These are phyloP conservation scores for Triticum dicoccoides DNA, from an alignment of 176 grass and related monocot genomes.

Conservation along the genomic window DNA sequence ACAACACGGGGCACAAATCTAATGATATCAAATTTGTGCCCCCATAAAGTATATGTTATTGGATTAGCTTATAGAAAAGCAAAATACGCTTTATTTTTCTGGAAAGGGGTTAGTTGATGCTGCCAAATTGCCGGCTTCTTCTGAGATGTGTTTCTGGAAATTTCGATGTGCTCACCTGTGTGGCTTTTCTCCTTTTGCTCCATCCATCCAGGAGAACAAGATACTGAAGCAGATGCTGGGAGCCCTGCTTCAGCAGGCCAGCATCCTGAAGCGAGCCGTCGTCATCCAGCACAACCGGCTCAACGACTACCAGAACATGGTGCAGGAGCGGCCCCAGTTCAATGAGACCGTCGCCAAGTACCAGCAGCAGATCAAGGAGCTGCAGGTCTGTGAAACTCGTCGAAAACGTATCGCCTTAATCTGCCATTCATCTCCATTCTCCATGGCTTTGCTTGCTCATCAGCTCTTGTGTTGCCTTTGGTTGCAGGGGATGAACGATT, in stretches of 20 bases:
- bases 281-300: conserved; percentile 49
- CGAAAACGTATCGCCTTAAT: neutral
- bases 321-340: conserved; percentile 36
- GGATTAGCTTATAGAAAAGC: too few species aligned
- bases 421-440: neutral
- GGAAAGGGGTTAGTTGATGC: neutral
- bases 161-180: neutral
- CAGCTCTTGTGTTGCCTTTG: neutral
- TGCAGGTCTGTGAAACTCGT: conserved; percentile 32
- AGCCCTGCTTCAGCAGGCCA: conserved; percentile 40
- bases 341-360: conserved; percentile 21
- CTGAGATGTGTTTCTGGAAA: neutral
- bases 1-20: neutral
- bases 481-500: conserved; percentile 30
- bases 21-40: neutral
- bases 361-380: conserved; percentile 30
- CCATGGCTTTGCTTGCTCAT: neutral
- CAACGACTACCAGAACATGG: conserved; percentile 47
- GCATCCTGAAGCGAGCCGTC: conserved; percentile 51
- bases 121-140: neutral
- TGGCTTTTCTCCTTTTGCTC: neutral
- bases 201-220: conserved; percentile 42
- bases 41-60: too few species aligned
- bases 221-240: conserved; percentile 50
- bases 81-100: too few species aligned